phyloP scores from a whole-genome alignment of 2,329 filamentous ascomycete species.

The Ceratocystis variospora region DNA sequence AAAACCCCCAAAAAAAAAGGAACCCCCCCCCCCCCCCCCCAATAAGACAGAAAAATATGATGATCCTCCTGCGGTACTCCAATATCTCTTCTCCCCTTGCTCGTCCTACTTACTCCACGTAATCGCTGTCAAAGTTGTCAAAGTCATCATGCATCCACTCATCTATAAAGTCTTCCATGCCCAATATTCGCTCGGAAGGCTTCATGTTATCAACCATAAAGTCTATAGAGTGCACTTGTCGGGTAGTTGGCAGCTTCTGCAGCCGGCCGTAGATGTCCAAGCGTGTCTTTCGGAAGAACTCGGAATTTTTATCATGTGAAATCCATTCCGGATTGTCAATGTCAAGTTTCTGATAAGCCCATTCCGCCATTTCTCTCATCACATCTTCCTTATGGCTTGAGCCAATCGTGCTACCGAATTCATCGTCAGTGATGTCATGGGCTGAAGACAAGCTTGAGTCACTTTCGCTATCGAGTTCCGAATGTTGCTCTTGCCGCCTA shows the following conservation, averaged over 20 bases:
- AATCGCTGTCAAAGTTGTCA: constrained; percentile 32
- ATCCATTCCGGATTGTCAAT: neutral
- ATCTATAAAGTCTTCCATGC: constrained; percentile 59
- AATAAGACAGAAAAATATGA: too few relatives aligned
- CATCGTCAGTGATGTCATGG: neutral
- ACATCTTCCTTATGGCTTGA: neutral
- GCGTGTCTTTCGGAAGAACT: neutral
- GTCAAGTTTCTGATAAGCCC: neutral
- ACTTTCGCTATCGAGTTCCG: neutral
- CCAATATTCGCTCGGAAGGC: constrained; percentile 51
- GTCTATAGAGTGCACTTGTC: neutral
- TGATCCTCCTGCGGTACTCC: too few relatives aligned
- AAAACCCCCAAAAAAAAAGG: too few relatives aligned
- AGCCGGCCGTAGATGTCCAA: neutral
- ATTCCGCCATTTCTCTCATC: neutral
- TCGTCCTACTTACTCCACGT: neutral
- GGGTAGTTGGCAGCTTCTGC: neutral
- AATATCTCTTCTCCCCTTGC: too few relatives aligned
- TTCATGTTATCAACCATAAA: constrained; percentile 51
- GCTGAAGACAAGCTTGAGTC: neutral
- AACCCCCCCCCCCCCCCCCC: too few relatives aligned
- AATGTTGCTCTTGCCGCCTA: neutral
- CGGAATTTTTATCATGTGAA: neutral
- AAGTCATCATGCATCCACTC: constrained; percentile 38
- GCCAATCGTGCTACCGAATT: neutral